Base-by-base conservation (phyloP, 2,329 filamentous ascomycete genomes). In the Plectosphaerella cucumerina region DNA sequence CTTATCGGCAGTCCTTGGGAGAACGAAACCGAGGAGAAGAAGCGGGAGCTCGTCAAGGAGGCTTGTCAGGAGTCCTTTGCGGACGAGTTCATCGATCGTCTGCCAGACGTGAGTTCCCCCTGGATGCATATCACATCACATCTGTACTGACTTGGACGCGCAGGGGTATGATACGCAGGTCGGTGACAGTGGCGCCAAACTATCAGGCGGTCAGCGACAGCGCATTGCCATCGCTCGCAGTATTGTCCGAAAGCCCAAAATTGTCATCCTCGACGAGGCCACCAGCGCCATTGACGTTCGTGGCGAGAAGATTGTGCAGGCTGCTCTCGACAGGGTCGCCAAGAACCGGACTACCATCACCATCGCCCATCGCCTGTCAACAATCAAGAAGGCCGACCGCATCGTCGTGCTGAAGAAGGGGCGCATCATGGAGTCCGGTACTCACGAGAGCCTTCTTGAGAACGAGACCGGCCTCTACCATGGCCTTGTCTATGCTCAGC, bases 211-310 rank as follows among this genome's bases (percentile, higher is more conserved):
- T 3, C 82, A 86, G 58, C 71, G 80, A 15, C 83, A 86, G 58
- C 73, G 83, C 5, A 70, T 86, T 8, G 78, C 82, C 1, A 85
- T 86, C 51, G 82, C 83, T 2, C 73, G 83, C 18, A 80, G 77
- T 39, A 83, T 86, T 49, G 69, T 86, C 47, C 77, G 78, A 48
- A 69, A 82, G 56, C 78, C 84, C 1, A 73, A 73, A 2, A 84
- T 89, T 47, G 69, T 88, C 6, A 78, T 88, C 17, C 69, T 79
- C 17, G 80, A 86, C 57, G 83, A 86, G 63, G 83, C 83, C 1
- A 86, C 83, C 0, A 81, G 76, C 37, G 78, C 82, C 8, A 60
- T 70, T 41, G 65, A 70, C 26, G 62, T 62, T 8, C 57, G 56
- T 10, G 56, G 52, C 18, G 77, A 76, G 2, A 58, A 56, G 12